Evolutionary conservation across 1,139 yeast species (phyloP).

Genomic region (Candida sojae): DNA sequence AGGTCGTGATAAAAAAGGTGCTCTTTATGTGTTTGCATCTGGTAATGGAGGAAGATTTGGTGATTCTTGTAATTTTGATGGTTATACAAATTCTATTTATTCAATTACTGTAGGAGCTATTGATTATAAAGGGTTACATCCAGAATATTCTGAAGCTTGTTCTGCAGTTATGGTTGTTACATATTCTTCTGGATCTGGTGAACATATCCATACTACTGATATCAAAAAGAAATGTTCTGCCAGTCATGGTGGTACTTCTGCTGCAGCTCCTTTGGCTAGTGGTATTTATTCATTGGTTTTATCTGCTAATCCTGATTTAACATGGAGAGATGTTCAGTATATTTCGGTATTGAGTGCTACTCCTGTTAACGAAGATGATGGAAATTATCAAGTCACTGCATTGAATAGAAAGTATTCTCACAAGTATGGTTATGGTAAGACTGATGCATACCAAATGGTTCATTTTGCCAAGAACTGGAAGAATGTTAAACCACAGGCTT

Average conservation of each 20-base stretch:
- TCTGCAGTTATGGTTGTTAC: slow-evolving; percentile 97
- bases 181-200: slow-evolving; percentile 88
- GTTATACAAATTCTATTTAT: slow-evolving; percentile 93
- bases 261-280: slow-evolving; percentile 98
- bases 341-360: slow-evolving; percentile 72
- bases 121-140: slow-evolving; percentile 83
- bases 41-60: slow-evolving; percentile 88
- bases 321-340: slow-evolving; percentile 97
- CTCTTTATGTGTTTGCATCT: slow-evolving; percentile 91
- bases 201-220: slow-evolving; percentile 90
- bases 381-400: slow-evolving; percentile 64
- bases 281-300: slow-evolving; percentile 85
- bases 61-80: slow-evolving; percentile 96
- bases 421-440: slow-evolving; percentile 88
- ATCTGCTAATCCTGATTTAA: slow-evolving; percentile 78
- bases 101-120: slow-evolving; percentile 96
- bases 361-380: slow-evolving; percentile 68
- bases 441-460: slow-evolving; percentile 81
- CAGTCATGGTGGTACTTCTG: slow-evolving; percentile 94
- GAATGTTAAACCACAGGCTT: slow-evolving; percentile 87
- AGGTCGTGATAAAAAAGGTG: slow-evolving; percentile 82
- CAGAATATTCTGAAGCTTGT: slow-evolving; percentile 88
- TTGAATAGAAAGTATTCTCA: slow-evolving; percentile 76
- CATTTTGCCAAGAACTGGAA: slow-evolving; percentile 76
- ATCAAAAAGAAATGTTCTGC: slow-evolving; percentile 69